Evolutionary conservation across 2,329 filamentous ascomycete species (phyloP), one percentile per base, ranked within the genome.

Genomic region (Neofusicoccum umdonicola): DNA sequence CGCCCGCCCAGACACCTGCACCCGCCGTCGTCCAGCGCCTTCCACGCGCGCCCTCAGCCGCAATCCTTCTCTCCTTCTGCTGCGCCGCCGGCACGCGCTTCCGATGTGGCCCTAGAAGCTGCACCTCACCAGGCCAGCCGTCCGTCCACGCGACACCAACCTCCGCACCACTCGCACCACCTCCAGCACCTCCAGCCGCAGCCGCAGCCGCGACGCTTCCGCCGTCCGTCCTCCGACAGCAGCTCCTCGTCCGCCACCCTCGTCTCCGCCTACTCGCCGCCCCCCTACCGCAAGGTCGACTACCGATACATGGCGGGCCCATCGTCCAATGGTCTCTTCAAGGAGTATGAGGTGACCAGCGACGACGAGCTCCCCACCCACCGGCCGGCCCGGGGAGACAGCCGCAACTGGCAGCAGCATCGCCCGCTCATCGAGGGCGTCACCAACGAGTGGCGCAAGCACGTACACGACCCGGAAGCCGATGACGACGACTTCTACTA

Each of bases 401-500:
- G 61, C 8, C 61, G 50, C 50, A 45, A 63, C 27, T 56, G 61
- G 64, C 64, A 64, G 17, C 58, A 66, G 31, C 39, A 44, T 22
- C 62, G 63, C 12, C 68, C 68, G 31, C 68, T 71, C 13, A 69
- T 71, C 7, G 69, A 71, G 48, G 64, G 52, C 51, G 67, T 70
- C 42, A 71, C 69, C 12, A 71, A 70, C 67, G 69, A 70, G 27
- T 71, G 69, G 69, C 58, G 62, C 13, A 42, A 44, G 39, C 35
- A 58, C 48, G 67, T 76, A 65, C 75, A 77, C 66, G 76, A 77
- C 52, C 74, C 76, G 9, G 77, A 80, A 64, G 74, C 77, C 13
- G 77, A 80, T 62, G 75, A 77, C 70, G 75, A 77, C 67, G 73
- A 76, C 34, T 69, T 69, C 45, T 76, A 75, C 70, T 77, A 76